A percentile compares a stretch with the other conserved stretches of the same genome.
phyloP scores from a whole-genome alignment of 1,139 yeast genomes.

The Wickerhamomyces sp. region DNA sequence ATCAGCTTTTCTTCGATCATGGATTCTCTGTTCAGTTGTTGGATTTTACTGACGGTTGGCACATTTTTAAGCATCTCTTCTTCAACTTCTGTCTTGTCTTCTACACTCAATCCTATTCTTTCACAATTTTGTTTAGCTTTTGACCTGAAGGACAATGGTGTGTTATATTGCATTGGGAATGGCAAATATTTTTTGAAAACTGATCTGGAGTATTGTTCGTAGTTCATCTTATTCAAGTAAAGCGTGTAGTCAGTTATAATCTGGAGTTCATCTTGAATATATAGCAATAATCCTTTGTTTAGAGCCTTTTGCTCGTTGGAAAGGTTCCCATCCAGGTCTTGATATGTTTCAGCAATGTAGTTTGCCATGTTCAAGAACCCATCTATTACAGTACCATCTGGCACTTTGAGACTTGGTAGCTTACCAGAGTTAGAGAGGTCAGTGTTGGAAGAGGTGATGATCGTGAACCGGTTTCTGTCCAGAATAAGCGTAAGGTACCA shows the following conservation, averaged over 20 bases:
- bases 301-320: slow-evolving; percentile 22
- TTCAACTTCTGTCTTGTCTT: slow-evolving; percentile 24
- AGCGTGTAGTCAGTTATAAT: slow-evolving; percentile 56
- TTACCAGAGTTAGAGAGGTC: slow-evolving; percentile 46
- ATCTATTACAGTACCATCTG: slow-evolving; percentile 28
- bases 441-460: slow-evolving; percentile 58
- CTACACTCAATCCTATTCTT: slow-evolving; percentile 25
- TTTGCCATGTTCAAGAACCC: slow-evolving; percentile 50
- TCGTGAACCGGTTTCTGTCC: slow-evolving; percentile 26
- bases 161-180: slow-evolving; percentile 83
- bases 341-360: slow-evolving; percentile 26
- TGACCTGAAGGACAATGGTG: slow-evolving; percentile 52
- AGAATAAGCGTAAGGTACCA: slow-evolving; percentile 30
- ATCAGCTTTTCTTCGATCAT: slow-evolving; percentile 39
- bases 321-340: slow-evolving; percentile 8
- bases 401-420: slow-evolving; percentile 49
- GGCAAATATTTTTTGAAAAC: slow-evolving; percentile 56
- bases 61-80: slow-evolving; percentile 31
- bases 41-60: slow-evolving; percentile 47
- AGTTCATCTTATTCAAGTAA: slow-evolving; percentile 57
- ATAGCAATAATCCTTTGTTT: slow-evolving; percentile 34
- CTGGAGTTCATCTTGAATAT: slow-evolving; percentile 38
- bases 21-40: slow-evolving; percentile 42
- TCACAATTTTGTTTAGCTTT: slow-evolving; percentile 45
- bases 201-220: slow-evolving; percentile 61